Percentiles rank a stretch among this genome's conserved stretches.
Conservation (phyloP, 306 rosid genomes). For the Boehmeria nivea region DNA sequence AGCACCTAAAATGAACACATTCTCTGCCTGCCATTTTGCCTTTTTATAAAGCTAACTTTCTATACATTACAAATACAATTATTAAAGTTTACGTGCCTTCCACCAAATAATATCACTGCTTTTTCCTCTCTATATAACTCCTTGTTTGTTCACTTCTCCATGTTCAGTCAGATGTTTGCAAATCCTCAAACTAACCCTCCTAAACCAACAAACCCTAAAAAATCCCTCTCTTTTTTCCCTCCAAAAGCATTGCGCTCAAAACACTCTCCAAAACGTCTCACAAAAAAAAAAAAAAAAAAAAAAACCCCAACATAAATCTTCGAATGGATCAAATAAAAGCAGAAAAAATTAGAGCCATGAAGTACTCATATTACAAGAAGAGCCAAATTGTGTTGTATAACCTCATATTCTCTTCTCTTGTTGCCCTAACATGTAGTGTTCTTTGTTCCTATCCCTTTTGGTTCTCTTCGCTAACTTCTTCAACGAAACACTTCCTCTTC, state of each 20-base stretch:
- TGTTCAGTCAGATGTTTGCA: constrained; percentile 26
- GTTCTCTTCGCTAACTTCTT: constrained; percentile 21
- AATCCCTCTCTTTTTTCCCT: constrained; percentile 1
- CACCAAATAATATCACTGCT: constrained; percentile 2
- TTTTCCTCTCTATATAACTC: constrained; percentile 19
- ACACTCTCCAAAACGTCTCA: too few relatives aligned
- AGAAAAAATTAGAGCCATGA: constrained; percentile 24
- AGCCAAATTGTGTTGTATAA: constrained; percentile 18
- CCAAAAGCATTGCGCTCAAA: constrained; percentile 8
- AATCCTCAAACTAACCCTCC: neutral
- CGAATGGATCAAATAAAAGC: constrained; percentile 23
- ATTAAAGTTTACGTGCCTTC: constrained; percentile 8
- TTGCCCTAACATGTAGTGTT: constrained; percentile 27
- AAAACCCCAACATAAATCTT: constrained; percentile 3
- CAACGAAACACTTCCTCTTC: constrained; percentile 11
- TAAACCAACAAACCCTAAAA: neutral
- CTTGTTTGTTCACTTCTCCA: constrained; percentile 10
- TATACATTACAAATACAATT: constrained; percentile 8
- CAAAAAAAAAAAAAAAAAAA: too few relatives aligned
- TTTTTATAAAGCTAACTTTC: constrained; percentile 18
- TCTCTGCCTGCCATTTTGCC: constrained; percentile 18
- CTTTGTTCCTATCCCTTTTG: constrained; percentile 25
- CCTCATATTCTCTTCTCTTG: constrained; percentile 21
- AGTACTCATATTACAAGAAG: constrained; percentile 15
- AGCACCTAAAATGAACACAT: constrained; percentile 24